Percentiles rank a stretch among this genome's conserved stretches.
These are phyloP conservation scores for Termitomyces titanicus DNA, from an alignment of 768 basidiomycete genomes.

Conservation along the genomic window DNA sequence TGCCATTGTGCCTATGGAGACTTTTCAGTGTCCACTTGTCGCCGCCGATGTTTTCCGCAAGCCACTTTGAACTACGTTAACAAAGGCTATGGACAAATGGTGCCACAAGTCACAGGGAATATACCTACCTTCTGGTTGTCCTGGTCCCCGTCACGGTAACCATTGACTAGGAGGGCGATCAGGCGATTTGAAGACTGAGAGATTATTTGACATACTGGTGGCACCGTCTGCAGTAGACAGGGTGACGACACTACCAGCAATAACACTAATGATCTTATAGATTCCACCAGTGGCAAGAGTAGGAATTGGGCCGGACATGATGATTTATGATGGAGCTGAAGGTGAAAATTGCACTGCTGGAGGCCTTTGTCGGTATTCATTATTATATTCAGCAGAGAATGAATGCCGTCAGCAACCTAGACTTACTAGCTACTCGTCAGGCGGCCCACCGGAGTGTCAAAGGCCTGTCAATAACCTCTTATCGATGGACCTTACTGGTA, in stretches of 20 bases:
- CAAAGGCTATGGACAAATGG: neutral
- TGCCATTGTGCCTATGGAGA: neutral
- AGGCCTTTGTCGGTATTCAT: neutral
- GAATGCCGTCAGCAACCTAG: too few relatives aligned
- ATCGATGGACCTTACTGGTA: too few relatives aligned
- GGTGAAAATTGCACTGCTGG: neutral
- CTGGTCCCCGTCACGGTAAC: neutral
- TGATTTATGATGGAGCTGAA: too few relatives aligned
- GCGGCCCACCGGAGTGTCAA: too few relatives aligned
- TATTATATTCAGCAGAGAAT: too few relatives aligned
- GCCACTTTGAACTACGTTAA: neutral
- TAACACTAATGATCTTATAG: neutral
- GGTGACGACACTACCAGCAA: neutral
- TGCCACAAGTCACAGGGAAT: neutral
- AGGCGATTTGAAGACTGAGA: neutral
- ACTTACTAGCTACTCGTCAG: too few relatives aligned
- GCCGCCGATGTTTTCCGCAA: neutral
- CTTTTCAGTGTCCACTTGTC: neutral
- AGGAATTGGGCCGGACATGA: neutral
- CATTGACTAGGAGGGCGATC: neutral
- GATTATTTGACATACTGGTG: neutral
- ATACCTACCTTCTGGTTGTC: neutral
- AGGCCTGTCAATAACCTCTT: too few relatives aligned
- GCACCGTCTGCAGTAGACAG: neutral
- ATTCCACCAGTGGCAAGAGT: neutral